These are phyloP conservation scores for Leccinum uliginosum DNA, from an alignment of 768 basidiomycete genomes.

Conservation along the genomic window DNA sequence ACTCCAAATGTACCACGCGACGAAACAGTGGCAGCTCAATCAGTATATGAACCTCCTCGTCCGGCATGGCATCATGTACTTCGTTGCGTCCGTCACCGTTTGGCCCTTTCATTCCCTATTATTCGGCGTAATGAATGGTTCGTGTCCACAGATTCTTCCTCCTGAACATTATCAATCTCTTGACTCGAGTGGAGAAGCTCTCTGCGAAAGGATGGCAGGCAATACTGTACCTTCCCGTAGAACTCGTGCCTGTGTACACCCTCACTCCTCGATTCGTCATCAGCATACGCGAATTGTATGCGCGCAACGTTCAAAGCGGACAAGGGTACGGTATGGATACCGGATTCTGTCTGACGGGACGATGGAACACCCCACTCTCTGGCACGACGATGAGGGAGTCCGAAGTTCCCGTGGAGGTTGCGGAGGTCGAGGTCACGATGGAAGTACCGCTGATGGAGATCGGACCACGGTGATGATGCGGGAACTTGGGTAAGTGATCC, in stretches of 20 bases:
- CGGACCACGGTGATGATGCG: too few relatives aligned
- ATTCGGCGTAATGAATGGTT: too few relatives aligned
- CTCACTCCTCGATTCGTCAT: background rate
- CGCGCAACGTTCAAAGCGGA: background rate
- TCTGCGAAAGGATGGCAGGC: background rate
- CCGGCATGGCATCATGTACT: background rate
- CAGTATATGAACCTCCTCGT: background rate
- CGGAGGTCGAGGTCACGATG: too few relatives aligned
- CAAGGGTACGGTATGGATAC: conserved; percentile 5
- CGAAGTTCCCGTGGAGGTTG: too few relatives aligned
- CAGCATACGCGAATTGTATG: background rate
- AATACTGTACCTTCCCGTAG: background rate
- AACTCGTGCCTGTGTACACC: background rate
- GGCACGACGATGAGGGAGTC: too few relatives aligned
- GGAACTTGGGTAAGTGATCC: too few relatives aligned
- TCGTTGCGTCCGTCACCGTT: background rate
- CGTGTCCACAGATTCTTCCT: background rate
- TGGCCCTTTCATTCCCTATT: too few relatives aligned
- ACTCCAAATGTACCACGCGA: background rate
- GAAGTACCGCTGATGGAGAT: too few relatives aligned
- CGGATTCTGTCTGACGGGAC: background rate
- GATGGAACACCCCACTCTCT: too few relatives aligned
- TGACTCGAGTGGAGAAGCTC: background rate
- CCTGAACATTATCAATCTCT: background rate
- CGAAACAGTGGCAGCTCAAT: background rate